Conservation (phyloP, 805 yeast genomes). For the Myxozyma mucilagina region DNA sequence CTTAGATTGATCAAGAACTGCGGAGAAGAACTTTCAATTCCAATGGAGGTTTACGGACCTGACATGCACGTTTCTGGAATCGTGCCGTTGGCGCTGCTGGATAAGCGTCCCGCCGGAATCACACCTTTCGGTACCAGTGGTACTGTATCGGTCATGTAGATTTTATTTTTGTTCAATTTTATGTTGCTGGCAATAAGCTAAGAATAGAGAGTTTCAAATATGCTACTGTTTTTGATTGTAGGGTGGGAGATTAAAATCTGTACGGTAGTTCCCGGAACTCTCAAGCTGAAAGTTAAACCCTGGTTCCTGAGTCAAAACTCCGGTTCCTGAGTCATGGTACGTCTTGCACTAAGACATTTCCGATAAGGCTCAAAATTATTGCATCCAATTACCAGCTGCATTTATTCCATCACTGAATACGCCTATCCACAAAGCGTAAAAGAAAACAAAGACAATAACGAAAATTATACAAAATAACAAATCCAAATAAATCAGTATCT, state of each 20-base stretch:
- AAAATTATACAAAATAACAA: too few relatives aligned
- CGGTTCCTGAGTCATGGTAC: too few relatives aligned
- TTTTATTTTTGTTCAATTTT: neutral
- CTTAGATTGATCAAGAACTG: slow-evolving; percentile 47
- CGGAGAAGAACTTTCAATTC: slow-evolving; percentile 48
- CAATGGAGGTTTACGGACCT: slow-evolving; percentile 53
- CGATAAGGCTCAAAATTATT: too few relatives aligned
- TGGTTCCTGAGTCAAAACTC: too few relatives aligned
- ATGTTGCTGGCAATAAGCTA: neutral
- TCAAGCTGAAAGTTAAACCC: too few relatives aligned
- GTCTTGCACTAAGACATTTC: too few relatives aligned
- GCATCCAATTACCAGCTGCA: too few relatives aligned
- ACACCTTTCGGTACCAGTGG: slow-evolving; percentile 42
- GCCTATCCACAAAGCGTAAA: too few relatives aligned
- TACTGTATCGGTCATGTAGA: slow-evolving; percentile 9
- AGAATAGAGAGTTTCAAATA: neutral
- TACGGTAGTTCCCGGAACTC: too few relatives aligned
- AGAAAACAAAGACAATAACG: too few relatives aligned
- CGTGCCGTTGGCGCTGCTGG: slow-evolving; percentile 47
- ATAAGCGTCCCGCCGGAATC: slow-evolving; percentile 45
- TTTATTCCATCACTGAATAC: too few relatives aligned
- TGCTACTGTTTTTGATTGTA: neutral
- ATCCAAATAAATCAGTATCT: too few relatives aligned
- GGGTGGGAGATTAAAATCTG: neutral
- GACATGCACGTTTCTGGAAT: slow-evolving; percentile 53